phyloP scores from a whole-genome alignment of 1,139 yeast genomes.

The Protomyces inundatus region DNA sequence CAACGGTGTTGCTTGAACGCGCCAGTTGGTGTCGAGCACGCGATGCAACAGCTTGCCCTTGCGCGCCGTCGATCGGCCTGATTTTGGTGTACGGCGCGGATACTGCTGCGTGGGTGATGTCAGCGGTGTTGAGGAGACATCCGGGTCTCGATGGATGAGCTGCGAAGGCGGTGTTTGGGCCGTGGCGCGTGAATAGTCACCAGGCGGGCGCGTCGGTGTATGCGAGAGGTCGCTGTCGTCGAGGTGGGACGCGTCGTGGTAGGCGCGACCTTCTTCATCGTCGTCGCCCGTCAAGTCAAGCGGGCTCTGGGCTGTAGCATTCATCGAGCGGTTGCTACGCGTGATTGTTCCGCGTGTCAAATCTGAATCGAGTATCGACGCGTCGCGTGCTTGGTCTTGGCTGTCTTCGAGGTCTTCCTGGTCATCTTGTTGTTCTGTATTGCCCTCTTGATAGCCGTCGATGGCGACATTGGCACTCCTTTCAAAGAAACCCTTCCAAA shows the following conservation, averaged over 20 bases:
- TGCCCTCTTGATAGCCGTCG: constrained; percentile 50
- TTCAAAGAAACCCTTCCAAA: constrained; percentile 73
- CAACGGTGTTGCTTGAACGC: constrained; percentile 39
- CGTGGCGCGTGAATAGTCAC: neutral
- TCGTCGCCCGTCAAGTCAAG: constrained; percentile 16
- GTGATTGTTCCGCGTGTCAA: constrained; percentile 5
- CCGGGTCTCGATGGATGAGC: neutral
- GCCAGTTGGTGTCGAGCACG: constrained; percentile 40
- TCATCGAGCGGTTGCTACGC: neutral
- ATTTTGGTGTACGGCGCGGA: constrained; percentile 2
- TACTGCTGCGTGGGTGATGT: constrained; percentile 30
- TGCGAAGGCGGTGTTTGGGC: neutral
- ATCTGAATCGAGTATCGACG: constrained; percentile 14
- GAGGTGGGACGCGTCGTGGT: constrained; percentile 6
- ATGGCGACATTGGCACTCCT: constrained; percentile 67
- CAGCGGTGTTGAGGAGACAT: constrained; percentile 26
- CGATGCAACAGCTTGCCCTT: constrained; percentile 37
- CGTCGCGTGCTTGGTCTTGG: constrained; percentile 15
- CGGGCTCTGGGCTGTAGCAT: constrained; percentile 20
- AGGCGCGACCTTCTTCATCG: neutral
- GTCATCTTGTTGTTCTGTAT: constrained; percentile 32
- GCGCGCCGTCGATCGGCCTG: constrained; percentile 3
- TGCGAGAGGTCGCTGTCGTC: neutral
- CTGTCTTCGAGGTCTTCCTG: constrained; percentile 27
- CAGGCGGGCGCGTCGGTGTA: no score